These are phyloP conservation scores for Penicillium sp. DNA, from an alignment of 2,329 filamentous ascomycete species.

Conservation along the genomic window DNA sequence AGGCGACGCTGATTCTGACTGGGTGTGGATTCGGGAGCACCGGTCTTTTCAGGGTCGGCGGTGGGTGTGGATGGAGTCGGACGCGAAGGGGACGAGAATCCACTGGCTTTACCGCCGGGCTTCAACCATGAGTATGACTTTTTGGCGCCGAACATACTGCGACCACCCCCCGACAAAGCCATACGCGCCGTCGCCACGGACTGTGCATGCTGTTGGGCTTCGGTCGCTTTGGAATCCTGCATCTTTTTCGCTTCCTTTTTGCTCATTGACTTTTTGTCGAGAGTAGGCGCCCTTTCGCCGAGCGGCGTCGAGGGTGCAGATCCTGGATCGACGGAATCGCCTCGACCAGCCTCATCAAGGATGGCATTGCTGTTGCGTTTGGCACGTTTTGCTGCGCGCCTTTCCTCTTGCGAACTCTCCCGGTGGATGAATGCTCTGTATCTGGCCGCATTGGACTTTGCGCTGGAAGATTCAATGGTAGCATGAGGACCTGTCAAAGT, in stretches of 20 bases:
- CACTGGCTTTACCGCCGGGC: conserved; percentile 29
- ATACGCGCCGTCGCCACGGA: conserved; percentile 76
- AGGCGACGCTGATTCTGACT: conserved; percentile 49
- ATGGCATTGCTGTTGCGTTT: conserved; percentile 52
- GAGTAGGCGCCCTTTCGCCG: conserved; percentile 49
- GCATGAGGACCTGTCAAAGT: conserved; percentile 29
- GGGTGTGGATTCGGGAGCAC: conserved; percentile 26
- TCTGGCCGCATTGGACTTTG: conserved; percentile 40
- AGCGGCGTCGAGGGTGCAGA: conserved; percentile 48
- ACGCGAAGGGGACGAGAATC: conserved; percentile 33
- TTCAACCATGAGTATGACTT: conserved; percentile 45
- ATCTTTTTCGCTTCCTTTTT: conserved; percentile 82
- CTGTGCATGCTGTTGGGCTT: conserved; percentile 68
- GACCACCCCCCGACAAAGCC: conserved; percentile 45
- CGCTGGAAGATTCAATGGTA: conserved; percentile 35
- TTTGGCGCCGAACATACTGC: conserved; percentile 37
- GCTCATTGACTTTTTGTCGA: conserved; percentile 58
- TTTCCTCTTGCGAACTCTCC: conserved; percentile 66
- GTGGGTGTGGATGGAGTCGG: conserved; percentile 24
- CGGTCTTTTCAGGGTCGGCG: conserved; percentile 25
- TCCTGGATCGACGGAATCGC: conserved; percentile 52
- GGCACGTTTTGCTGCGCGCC: conserved; percentile 57
- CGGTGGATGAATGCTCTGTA: conserved; percentile 56
- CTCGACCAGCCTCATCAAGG: conserved; percentile 44
- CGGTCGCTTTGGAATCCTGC: conserved; percentile 62